Conservation (phyloP, 2,329 filamentous ascomycete genomes). For the Ophiognomonia clavigignenti-juglandacearum region DNA sequence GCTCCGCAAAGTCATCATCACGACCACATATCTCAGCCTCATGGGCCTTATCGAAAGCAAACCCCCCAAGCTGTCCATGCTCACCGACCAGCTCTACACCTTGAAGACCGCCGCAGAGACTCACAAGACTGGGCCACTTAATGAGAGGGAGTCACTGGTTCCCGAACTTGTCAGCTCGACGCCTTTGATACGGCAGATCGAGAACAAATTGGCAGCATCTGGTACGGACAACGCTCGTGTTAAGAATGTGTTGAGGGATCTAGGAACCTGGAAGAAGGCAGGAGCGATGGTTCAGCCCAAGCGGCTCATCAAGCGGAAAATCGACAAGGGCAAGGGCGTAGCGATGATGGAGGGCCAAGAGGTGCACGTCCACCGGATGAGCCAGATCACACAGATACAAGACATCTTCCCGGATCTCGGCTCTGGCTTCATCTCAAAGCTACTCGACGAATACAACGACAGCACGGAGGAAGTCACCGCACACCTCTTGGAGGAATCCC, state of each 20-base stretch:
- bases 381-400: constrained; percentile 82
- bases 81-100: constrained; percentile 80
- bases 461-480: constrained; percentile 75
- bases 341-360: constrained; percentile 32
- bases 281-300: constrained; percentile 47
- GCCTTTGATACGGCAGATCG: constrained; percentile 63
- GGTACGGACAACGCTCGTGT: constrained; percentile 49
- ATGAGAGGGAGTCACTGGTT: constrained; percentile 67
- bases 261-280: constrained; percentile 56
- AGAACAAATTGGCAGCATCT: constrained; percentile 45
- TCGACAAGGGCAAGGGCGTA: constrained; percentile 62
- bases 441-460: constrained; percentile 75
- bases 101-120: constrained; percentile 68
- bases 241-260: constrained; percentile 54
- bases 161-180: constrained; percentile 78
- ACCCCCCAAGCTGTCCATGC: constrained; percentile 65
- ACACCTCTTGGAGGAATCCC: constrained; percentile 72
- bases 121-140: constrained; percentile 51
- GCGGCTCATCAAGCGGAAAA: constrained; percentile 46
- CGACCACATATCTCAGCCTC: constrained; percentile 71
- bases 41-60: constrained; percentile 62
- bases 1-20: constrained; percentile 63
- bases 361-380: constrained; percentile 76
- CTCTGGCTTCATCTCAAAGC: constrained; percentile 71
- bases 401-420: constrained; percentile 89